phyloP scores from a whole-genome alignment of 2,329 filamentous ascomycete species.

The Tolypocladium ovalisporum region DNA sequence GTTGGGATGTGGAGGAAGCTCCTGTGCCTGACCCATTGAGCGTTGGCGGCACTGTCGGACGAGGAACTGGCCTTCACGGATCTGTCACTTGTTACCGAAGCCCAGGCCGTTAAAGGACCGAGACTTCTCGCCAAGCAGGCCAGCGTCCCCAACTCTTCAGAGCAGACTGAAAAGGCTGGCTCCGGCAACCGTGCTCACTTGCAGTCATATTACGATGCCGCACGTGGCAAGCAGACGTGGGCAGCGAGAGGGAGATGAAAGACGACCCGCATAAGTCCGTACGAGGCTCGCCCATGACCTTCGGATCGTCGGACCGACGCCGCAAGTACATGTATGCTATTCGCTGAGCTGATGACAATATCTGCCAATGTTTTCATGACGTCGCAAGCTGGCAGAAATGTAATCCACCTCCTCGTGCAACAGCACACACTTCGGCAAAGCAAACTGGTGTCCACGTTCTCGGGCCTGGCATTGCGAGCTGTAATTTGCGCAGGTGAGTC shows the following conservation, averaged over 20 bases:
- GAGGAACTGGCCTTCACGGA: too few species aligned
- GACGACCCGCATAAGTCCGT: too few species aligned
- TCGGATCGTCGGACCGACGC: slow-evolving; percentile 61
- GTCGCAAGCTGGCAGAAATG: too few species aligned
- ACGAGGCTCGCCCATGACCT: too few species aligned
- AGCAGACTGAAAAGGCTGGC: background rate
- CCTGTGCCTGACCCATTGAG: too few species aligned
- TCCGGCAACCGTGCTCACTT: background rate
- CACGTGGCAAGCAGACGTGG: slow-evolving; percentile 63
- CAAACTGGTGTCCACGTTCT: background rate
- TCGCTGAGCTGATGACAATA: background rate
- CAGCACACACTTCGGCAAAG: background rate
- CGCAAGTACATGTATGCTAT: slow-evolving; percentile 37
- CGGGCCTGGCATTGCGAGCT: background rate
- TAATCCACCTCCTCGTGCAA: background rate
- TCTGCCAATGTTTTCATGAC: background rate
- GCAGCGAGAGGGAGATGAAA: too few species aligned
- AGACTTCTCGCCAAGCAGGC: too few species aligned
- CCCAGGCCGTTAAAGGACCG: too few species aligned
- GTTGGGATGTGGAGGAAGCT: too few species aligned
- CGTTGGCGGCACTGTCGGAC: too few species aligned
- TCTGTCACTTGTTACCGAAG: too few species aligned
- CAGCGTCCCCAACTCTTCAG: too few species aligned
- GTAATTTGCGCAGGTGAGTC: background rate
- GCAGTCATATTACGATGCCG: background rate